Evolutionary conservation across 768 basidiomycete genomes (phyloP), one percentile per base, ranked within the genome.

Genomic region (Galerina sulciceps): DNA sequence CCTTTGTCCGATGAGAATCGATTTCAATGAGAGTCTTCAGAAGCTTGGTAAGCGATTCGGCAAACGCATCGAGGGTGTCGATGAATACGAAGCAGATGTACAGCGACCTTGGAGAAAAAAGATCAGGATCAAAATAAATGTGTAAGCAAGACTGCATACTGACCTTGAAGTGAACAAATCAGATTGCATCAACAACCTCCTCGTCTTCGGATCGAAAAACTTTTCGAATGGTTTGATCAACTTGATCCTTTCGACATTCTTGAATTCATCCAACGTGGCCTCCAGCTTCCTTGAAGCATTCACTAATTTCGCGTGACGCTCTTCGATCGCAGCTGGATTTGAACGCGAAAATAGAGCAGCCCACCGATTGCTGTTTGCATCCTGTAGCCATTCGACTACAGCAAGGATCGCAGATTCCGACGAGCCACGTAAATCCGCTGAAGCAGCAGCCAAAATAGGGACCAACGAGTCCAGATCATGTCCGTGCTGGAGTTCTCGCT

Each of bases 51-150:
- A 79, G 67, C 9, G 73, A 68, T 10, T 77, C 74, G 0, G 78
- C 72, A 42, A 79, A 80, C 1, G 73, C 73, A 20, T 80, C 75
- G 10, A 82, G 61, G 26, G 76, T 71, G 55, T 78, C 77, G 38
- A 74, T 74, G 65, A 79, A 81, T 1, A 81, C 78, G 53, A 81
- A 81, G 45, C 78, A 79, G 13, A 78, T 69, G 54, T 76, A 82
- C 2, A 82, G 69, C 3, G 81, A 78, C 34, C 79, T 80, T 17
- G 18, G 17, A 43, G 47, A 17, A 13, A 45, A 10, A 38, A 14
- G 20, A 6, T 46, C 11, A 54, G 43, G 20, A 26, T 37, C 31
- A 31, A 1, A 31, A 31, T 8, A 18, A 49, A 15, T 5, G 10
- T n/a, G 42, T 11, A 6, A 14, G 44, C 23, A 53, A 41, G 38